Conservation (phyloP, 345 rosid species). For the Hibiscus tridactylites region DNA sequence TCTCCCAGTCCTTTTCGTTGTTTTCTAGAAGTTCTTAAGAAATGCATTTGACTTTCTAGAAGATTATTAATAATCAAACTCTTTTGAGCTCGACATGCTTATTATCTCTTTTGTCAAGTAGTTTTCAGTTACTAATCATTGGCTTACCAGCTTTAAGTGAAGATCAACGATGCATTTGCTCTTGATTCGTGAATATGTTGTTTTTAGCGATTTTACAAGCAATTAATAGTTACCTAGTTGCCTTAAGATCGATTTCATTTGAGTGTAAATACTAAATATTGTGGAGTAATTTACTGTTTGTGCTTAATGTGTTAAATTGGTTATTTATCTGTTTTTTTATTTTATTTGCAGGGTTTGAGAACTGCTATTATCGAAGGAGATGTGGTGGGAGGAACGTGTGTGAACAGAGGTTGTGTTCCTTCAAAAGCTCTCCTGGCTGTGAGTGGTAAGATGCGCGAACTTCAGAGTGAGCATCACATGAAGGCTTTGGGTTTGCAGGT, state of each 20-base stretch:
- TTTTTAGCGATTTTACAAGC: not conserved
- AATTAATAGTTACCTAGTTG: not conserved
- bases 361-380: conserved; percentile 95
- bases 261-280: not conserved
- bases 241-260: not conserved
- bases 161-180: not conserved
- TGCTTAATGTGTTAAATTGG: not conserved
- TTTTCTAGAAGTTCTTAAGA: not conserved
- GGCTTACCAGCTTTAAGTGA: not conserved
- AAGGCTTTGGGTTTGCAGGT: conserved; percentile 97
- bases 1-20: not conserved
- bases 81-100: not conserved
- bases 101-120: not conserved
- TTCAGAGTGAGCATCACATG: conserved; percentile 91
- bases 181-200: not conserved
- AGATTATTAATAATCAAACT: too few relatives aligned
- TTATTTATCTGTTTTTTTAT: not conserved
- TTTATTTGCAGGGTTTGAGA: conserved; percentile 61
- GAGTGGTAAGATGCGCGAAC: conserved; percentile 93
- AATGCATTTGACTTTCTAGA: not conserved
- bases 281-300: not conserved
- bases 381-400: conserved; percentile 97
- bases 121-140: not conserved
- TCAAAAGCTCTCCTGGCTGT: conserved; percentile 97
- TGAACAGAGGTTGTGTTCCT: conserved; percentile 98